Evolutionary conservation across 2,329 filamentous ascomycete species (phyloP).

Genomic region (Aureobasidium subglaciale): DNA sequence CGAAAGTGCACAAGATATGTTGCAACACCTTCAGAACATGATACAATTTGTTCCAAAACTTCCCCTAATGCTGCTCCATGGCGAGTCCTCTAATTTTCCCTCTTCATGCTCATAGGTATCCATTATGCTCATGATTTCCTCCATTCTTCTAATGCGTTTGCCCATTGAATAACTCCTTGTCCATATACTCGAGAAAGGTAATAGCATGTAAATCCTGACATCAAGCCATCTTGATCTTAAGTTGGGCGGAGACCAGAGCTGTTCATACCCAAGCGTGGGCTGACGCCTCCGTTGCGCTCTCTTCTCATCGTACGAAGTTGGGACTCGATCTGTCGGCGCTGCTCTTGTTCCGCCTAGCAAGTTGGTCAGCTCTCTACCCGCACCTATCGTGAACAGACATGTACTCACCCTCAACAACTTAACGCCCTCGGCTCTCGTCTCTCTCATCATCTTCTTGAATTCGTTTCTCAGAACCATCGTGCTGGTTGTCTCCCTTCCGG

Average conservation of each 20-base stretch:
- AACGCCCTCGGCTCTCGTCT: slow-evolving; percentile 59
- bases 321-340: slow-evolving; percentile 27
- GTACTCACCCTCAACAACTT: slow-evolving; percentile 56
- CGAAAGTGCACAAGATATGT: too few species aligned
- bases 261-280: slow-evolving; percentile 4
- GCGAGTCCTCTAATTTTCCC: background rate
- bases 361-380: slow-evolving; percentile 22
- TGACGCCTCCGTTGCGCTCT: slow-evolving; percentile 11
- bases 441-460: slow-evolving; percentile 76
- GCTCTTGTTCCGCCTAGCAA: slow-evolving; percentile 61
- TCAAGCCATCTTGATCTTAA: background rate
- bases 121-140: slow-evolving; percentile 3
- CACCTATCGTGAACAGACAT: too few species aligned
- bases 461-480: slow-evolving; percentile 64
- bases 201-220: background rate
- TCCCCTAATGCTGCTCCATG: background rate
- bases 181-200: background rate
- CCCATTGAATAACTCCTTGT: background rate
- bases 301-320: slow-evolving; percentile 14
- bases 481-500: slow-evolving; percentile 51
- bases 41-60: background rate
- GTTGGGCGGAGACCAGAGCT: slow-evolving; percentile 5
- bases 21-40: too few species aligned
- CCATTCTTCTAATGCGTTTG: background rate
- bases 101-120: slow-evolving; percentile 1